Base-by-base conservation (phyloP, 176 grass and related monocot genomes). In the Aegilops longissima region DNA sequence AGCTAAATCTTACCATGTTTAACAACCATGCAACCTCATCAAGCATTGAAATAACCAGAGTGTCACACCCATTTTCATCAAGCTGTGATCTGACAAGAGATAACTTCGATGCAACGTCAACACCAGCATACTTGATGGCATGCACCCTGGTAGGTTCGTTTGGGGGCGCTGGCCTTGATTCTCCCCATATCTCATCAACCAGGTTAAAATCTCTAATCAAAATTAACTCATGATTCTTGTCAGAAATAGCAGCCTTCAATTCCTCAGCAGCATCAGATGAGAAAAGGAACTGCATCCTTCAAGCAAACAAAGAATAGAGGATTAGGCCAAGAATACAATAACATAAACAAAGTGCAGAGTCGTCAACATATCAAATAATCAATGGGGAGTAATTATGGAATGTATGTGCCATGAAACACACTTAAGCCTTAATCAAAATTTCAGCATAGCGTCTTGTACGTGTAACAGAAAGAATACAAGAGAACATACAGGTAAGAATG, bases 261-360 rank as follows among this genome's bases (percentile, higher is more conserved):
- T 98, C 96, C 80, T 92, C 88, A 75, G 96, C 88, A 81, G 96
- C 93, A 88, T 91, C 93, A 75, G 90, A 94, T 77, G 96, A 98
- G 86, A 98, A 98, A 82, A 98, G 93, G 82, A 98, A 98, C 96
- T 98, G 96, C 90, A 94, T 89, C 86, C 93, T 98, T 98, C 79
- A 65, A 92, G 89, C 80, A 85, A 87, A 85, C 77, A 87, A 84
- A 80, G 25, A 80, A 89, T 66, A 90, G 61, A 83, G 73, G 21
- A 85, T 89, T 80, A 85, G 88, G 63, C 5, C 1, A 77, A 59
- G 76, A 73, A 71, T 58, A 80, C 6, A 39, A 84, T 39, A 80
- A 72, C 70, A 18, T 16, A 78, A 78, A 35, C 7, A 34, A 34
- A 44, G 11, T 1, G 11, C 59, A 23, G 17, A 52, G 72, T 56